Base-by-base conservation (phyloP, 2,329 filamentous ascomycete genomes). In the Thermothelomyces thermophilus region DNA sequence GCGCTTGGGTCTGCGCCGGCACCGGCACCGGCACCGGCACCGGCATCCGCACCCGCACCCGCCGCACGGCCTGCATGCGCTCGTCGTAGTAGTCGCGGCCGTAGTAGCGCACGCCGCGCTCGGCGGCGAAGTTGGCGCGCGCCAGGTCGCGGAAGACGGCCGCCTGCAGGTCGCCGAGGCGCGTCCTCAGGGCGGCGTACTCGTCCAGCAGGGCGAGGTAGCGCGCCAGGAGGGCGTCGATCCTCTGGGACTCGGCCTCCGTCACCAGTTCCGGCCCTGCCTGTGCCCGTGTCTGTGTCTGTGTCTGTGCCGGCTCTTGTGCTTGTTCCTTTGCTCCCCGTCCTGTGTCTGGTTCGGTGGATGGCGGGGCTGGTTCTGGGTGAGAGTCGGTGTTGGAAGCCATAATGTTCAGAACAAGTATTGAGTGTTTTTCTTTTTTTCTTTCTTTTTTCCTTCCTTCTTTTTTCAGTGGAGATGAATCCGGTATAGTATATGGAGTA, bases 51-150 rank as follows among this genome's bases (percentile, higher is more conserved):
- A 69, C 60, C 49, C 62, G 61, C 26, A 83, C 58, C 47, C 67
- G 65, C 46, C 77, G 68, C 19, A 66, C 67, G 3, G 84, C 83
- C 62, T 81, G 80, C 81, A 88, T 87, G 41, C 86, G 76, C 56
- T 81, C 77, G 64, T 90, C 85, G 63, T 87, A 91, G 61, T 79
- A 77, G 59, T 87, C 83, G 55, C 73, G 75, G 3, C 85, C 86
- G 63, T 85, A 90, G 36, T 41, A 28, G 80, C 54, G 73, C 54
- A 80, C 64, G 28, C 82, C 77, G 11, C 78, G 71, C 62, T 80
- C 73, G n/a, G 79, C 80, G 24, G 78, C 71, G 66, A 87, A 90
- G 68, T 90, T 89, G 54, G 87, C 86, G 50, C 86, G 78, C n/a
- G 86, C 83, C 35, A 90, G 72, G 56, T 72, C 68, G 49, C 77